phyloP scores from a whole-genome alignment of 306 rosid genomes.

The Ochetophila trinervis region DNA sequence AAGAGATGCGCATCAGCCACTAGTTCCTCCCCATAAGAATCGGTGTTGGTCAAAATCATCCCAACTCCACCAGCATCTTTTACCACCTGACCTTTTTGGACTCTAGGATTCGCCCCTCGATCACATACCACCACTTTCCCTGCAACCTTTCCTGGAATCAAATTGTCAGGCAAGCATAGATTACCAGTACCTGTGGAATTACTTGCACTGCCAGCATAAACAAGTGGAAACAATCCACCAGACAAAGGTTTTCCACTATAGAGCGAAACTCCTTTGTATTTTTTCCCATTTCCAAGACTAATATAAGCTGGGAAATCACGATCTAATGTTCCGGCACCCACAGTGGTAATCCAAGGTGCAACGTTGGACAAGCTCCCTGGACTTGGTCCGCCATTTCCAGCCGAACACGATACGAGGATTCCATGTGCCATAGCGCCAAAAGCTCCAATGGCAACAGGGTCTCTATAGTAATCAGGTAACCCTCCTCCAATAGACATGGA shows the following conservation, averaged over 20 bases:
- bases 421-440: conserved; percentile 69
- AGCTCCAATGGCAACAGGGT: conserved; percentile 66
- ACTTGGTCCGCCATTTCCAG: conserved; percentile 77
- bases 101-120: conserved; percentile 59
- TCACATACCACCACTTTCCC: conserved; percentile 90
- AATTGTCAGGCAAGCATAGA: conserved; percentile 43
- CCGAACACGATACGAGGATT: conserved; percentile 69
- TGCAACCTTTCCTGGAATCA: conserved; percentile 49
- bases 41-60: conserved; percentile 71
- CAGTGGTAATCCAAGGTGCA: conserved; percentile 87
- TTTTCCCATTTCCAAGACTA: conserved; percentile 61
- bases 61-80: conserved; percentile 77
- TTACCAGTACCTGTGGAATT: conserved; percentile 30
- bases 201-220: conserved; percentile 53
- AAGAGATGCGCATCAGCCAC: conserved; percentile 57
- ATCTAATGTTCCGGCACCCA: conserved; percentile 92
- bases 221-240: conserved; percentile 49
- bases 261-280: conserved; percentile 60
- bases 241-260: conserved; percentile 49
- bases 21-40: conserved; percentile 62
- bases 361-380: conserved; percentile 42
- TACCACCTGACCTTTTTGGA: conserved; percentile 62
- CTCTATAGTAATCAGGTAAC: conserved; percentile 38
- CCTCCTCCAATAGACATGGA: conserved; percentile 88
- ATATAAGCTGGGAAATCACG: conserved; percentile 74